Conservation (phyloP, 2,329 filamentous ascomycete genomes). For the Diaporthe sp. region DNA sequence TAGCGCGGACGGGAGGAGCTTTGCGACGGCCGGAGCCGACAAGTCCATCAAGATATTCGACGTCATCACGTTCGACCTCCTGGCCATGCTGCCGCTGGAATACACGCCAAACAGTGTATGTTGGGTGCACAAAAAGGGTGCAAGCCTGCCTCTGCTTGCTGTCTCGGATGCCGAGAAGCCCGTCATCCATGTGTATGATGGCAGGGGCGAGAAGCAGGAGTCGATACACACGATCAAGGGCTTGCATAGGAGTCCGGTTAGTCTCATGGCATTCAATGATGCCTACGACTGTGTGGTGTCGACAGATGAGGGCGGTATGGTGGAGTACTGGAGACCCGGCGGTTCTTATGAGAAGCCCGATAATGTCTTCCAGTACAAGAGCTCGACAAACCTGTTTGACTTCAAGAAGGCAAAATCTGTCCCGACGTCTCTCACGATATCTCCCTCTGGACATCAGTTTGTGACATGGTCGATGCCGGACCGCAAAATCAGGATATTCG, state of each 20-base stretch:
- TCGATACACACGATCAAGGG: constrained; percentile 83
- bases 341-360: constrained; percentile 90
- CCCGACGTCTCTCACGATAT: constrained; percentile 86
- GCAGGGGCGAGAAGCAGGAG: constrained; percentile 82
- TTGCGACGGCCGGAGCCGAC: constrained; percentile 88
- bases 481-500: constrained; percentile 92
- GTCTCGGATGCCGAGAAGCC: constrained; percentile 83
- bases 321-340: constrained; percentile 94
- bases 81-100: constrained; percentile 85
- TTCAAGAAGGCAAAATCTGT: constrained; percentile 96
- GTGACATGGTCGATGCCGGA: constrained; percentile 93
- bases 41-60: constrained; percentile 86
- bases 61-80: constrained; percentile 87
- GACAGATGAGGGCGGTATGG: constrained; percentile 89
- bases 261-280: constrained; percentile 91
- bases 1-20: constrained; percentile 92
- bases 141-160: constrained; percentile 88
- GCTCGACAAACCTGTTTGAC: constrained; percentile 92
- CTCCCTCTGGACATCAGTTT: constrained; percentile 88
- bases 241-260: constrained; percentile 86
- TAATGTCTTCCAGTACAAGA: constrained; percentile 93
- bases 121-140: constrained; percentile 91
- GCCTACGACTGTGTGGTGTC: constrained; percentile 92
- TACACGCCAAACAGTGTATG: constrained; percentile 84
- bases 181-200: constrained; percentile 87